phyloP scores from a whole-genome alignment of 1,139 yeast genomes.

The Sugiyamaella japonica region DNA sequence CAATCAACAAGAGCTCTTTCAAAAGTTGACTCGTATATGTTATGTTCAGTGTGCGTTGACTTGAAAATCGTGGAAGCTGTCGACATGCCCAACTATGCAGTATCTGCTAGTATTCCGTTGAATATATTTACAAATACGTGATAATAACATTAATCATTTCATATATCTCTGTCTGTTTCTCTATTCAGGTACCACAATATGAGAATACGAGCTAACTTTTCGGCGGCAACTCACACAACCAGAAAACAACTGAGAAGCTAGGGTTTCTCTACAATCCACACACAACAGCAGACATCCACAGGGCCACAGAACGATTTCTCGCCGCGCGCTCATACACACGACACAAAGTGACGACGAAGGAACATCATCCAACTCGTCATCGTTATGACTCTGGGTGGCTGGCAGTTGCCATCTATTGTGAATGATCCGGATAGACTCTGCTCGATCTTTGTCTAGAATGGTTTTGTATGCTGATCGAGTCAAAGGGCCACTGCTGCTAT shows the following conservation, averaged over 20 bases:
- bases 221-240: constrained; percentile 85
- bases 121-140: constrained; percentile 16
- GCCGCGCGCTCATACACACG: constrained; percentile 69
- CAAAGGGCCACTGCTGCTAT: not conserved
- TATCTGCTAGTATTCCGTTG: constrained; percentile 21
- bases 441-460: not conserved
- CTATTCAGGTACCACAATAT: constrained; percentile 7
- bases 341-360: constrained; percentile 52
- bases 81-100: constrained; percentile 25
- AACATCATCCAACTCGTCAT: not conserved
- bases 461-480: not conserved
- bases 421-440: not conserved
- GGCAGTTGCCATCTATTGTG: not conserved
- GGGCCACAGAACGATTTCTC: constrained; percentile 88
- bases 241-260: constrained; percentile 69
- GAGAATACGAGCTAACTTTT: constrained; percentile 52
- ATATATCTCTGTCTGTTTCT: not conserved
- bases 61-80: constrained; percentile 24
- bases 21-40: constrained; percentile 22
- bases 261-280: constrained; percentile 72
- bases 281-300: constrained; percentile 87
- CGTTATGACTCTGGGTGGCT: not conserved
- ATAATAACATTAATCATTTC: not conserved
- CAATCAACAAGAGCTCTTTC: constrained; percentile 15
- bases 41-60: constrained; percentile 23